Base-by-base conservation (phyloP, 495 filamentous ascomycete species). In the Mycothermus thermophilus region DNA sequence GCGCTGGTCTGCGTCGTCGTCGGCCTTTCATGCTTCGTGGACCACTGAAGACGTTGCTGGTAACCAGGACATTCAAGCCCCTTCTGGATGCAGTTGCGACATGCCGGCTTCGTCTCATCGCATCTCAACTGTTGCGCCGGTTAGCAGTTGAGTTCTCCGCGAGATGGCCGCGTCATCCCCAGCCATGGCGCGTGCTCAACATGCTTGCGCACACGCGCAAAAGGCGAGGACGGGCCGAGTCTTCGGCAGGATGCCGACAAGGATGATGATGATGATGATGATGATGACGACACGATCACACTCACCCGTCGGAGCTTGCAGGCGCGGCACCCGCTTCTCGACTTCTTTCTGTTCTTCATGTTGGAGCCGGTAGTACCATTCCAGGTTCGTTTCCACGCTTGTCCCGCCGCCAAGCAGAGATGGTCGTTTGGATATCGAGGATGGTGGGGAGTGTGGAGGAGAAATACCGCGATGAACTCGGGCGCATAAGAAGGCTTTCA, bases 321-420 rank as follows among this genome's bases (percentile, higher is more conserved):
- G 3, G 43, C 54, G 36, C 48, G 41, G 32, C 53, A 57, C 3
- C 53, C 53, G 27, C 44, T 55, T 42, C 53, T 34, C 28, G 46
- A 52, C 41, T 57, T 57, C 15, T 50, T 48, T 33, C 36, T 54
- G 37, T 57, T 55, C 43, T 55, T 57, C 48, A 52, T 57, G 23
- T 26, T 36, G 30, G 34, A 25, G 16, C 11, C n/a, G n/a, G n/a
- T n/a, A n/a, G n/a, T n/a, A n/a, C n/a, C n/a, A n/a, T 16, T 31
- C 13, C 12, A 32, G 18, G 29, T 23, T 11, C 28, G 18, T 23
- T 20, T 34, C 37, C 28, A 8, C 15, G 23, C 22, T 14, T 20
- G 17, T 27, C 10, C 17, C 17, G 22, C 23, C 15, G 23, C 13
- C 37, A 32, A 27, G 15, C 14, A n/a, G 14, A 15, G 31, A 30